Evolutionary conservation across 176 grass and related monocot species (phyloP).

Genomic region (Carex cristatella): DNA sequence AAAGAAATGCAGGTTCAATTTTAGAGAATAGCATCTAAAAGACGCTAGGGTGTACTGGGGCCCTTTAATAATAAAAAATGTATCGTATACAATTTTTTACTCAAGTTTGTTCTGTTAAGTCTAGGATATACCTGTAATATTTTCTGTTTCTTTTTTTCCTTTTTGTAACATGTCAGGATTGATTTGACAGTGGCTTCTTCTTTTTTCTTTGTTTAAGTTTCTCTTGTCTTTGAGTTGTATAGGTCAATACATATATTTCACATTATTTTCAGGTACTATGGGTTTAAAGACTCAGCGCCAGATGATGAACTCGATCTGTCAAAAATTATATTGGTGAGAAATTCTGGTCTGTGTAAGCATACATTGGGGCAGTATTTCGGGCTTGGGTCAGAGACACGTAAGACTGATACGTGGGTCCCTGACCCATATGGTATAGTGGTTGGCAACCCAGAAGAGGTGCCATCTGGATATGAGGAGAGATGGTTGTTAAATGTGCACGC

Average conservation of each 20-base stretch:
- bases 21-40: too few relatives aligned
- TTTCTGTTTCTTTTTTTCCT: not conserved
- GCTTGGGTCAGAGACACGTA: constrained; percentile 82
- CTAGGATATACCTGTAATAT: not conserved
- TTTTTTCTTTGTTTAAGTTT: not conserved
- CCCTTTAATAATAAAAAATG: too few relatives aligned
- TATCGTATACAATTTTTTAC: not conserved
- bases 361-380: constrained; percentile 61
- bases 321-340: constrained; percentile 15
- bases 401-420: constrained; percentile 71
- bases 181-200: not conserved
- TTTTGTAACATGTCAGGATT: not conserved
- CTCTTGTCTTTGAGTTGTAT: not conserved
- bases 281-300: not conserved
- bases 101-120: not conserved
- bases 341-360: constrained; percentile 55
- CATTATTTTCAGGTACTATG: constrained; percentile 35
- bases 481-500: constrained; percentile 72
- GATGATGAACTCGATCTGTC: not conserved
- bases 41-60: too few relatives aligned
- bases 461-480: constrained; percentile 56
- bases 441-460: constrained; percentile 33
- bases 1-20: too few relatives aligned
- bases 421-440: constrained; percentile 79
- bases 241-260: not conserved